Percentiles rank a stretch among this genome's conserved stretches.
Evolutionary conservation across 345 rosid species (phyloP).

Genomic region (Lumnitzera racemosa): DNA sequence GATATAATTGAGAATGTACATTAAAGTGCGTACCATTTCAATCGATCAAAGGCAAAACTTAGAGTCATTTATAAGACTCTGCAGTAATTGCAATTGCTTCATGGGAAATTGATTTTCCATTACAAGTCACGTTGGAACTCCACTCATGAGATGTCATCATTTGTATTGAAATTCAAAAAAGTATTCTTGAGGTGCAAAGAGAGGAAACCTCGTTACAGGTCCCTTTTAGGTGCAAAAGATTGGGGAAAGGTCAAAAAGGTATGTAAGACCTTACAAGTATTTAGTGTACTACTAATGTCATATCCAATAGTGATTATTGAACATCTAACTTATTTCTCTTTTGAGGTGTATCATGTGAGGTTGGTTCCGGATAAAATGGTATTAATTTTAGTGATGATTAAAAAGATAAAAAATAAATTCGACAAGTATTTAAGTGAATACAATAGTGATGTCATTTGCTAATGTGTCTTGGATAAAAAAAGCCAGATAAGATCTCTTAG

Average conservation of each 20-base stretch:
- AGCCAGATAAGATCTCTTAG: not conserved
- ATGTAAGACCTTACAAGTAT: not conserved
- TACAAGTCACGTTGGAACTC: not conserved
- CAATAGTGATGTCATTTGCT: not conserved
- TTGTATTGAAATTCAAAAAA: slow-evolving; percentile 3
- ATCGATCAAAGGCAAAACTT: slow-evolving; percentile 1
- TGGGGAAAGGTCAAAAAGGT: slow-evolving; percentile 3
- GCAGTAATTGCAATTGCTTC: not conserved
- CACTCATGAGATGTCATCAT: not conserved
- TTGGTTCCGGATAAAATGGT: not conserved
- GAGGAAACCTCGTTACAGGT: not conserved
- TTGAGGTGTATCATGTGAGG: not conserved
- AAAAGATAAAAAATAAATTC: too few species aligned
- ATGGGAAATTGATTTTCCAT: not conserved
- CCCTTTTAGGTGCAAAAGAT: slow-evolving; percentile 7
- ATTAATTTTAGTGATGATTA: too few species aligned
- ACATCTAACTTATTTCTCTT: not conserved
- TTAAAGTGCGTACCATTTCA: not conserved
- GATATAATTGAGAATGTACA: slow-evolving; percentile 1
- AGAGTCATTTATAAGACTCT: not conserved
- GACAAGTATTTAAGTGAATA: not conserved
- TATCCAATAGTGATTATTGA: not conserved
- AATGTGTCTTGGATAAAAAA: not conserved
- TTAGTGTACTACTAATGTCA: not conserved
- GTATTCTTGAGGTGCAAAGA: slow-evolving; percentile 3